Evolutionary conservation across 2,329 filamentous ascomycete species (phyloP).

Genomic region (Colletotrichum tofieldiae): DNA sequence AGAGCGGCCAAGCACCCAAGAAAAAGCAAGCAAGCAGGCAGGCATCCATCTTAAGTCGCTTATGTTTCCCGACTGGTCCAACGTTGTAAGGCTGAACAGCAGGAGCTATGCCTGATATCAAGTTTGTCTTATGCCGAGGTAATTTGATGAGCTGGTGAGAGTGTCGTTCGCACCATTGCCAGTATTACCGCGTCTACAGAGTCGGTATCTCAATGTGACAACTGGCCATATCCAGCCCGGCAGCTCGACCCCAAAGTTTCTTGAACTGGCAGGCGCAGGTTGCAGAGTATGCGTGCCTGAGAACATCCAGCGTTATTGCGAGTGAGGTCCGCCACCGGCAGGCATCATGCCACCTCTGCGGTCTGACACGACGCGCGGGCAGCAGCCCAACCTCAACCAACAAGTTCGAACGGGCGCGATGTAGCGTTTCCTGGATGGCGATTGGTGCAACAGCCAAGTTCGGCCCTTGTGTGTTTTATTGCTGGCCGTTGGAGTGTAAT

Average conservation of each 20-base stretch:
- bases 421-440: neutral
- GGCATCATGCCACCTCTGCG: neutral
- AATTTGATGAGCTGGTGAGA: neutral
- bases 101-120: conserved; percentile 17
- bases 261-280: neutral
- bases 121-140: neutral
- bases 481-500: conserved; percentile 16
- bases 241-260: neutral
- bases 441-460: conserved; percentile 17
- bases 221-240: neutral
- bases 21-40: conserved; percentile 36
- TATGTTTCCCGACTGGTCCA: conserved; percentile 29
- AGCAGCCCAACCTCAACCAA: neutral
- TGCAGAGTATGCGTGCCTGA: neutral
- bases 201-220: neutral
- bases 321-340: neutral
- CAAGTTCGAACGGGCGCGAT: neutral
- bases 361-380: neutral
- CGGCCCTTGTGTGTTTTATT: conserved; percentile 1
- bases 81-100: conserved; percentile 32
- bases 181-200: neutral
- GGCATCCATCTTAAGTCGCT: neutral
- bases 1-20: conserved; percentile 11
- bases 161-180: neutral
- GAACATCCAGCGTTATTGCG: neutral